These are phyloP conservation scores for Pseudocercospora pini-densiflorae DNA, from an alignment of 2,329 filamentous ascomycete species.

Conservation along the genomic window DNA sequence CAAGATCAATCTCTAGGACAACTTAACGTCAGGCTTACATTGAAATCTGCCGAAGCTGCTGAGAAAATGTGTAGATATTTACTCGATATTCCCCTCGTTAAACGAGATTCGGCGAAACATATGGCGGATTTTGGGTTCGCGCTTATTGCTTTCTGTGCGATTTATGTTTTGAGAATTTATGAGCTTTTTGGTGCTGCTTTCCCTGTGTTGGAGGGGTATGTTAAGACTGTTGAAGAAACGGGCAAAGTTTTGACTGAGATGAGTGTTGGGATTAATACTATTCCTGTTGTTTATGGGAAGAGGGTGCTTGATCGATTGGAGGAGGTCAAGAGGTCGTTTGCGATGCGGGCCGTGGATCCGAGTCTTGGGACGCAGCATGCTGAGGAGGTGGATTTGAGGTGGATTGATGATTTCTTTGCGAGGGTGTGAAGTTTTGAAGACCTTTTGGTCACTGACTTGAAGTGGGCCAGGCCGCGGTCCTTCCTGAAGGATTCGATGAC, in stretches of 20 bases:
- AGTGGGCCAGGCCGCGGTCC: too few species aligned
- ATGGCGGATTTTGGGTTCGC: conserved; percentile 15
- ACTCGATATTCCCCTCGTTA: conserved; percentile 3
- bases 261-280: conserved; percentile 11
- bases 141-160: conserved; percentile 13
- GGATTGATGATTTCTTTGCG: background rate
- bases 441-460: too few species aligned
- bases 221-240: conserved; percentile 9
- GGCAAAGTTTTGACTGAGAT: conserved; percentile 7
- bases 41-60: conserved; percentile 13
- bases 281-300: conserved; percentile 5
- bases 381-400: background rate
- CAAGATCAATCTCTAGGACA: background rate
- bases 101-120: conserved; percentile 7
- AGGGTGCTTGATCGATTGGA: background rate
- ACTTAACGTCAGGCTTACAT: conserved; percentile 8
- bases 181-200: conserved; percentile 2
- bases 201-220: background rate
- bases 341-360: background rate
- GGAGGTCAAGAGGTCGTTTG: background rate
- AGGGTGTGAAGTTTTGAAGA: background rate
- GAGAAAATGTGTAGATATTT: conserved; percentile 11
- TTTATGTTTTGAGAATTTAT: conserved; percentile 12
- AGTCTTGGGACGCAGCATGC: background rate
- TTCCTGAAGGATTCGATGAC: too few species aligned